Conservation (phyloP, 345 rosid species). For the Heritiera fomes region DNA sequence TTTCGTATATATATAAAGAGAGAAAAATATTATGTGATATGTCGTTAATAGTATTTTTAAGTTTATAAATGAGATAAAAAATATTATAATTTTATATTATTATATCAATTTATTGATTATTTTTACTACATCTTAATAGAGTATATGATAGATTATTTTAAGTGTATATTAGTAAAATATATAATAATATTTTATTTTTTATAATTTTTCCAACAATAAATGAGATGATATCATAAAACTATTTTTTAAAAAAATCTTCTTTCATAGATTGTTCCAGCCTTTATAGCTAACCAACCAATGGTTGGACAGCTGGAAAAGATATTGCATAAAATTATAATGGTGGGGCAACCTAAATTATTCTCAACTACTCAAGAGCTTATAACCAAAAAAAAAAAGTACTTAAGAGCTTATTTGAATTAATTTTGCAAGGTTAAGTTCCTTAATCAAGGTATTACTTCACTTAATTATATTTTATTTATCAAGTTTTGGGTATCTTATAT, state of each 20-base stretch:
- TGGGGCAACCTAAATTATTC: constrained; percentile 4
- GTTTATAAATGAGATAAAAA: too few relatives aligned
- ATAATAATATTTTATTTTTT: too few relatives aligned
- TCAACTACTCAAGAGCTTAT: neutral
- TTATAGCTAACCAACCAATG: constrained; percentile 3
- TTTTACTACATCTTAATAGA: neutral
- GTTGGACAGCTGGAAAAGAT: neutral
- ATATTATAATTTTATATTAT: too few relatives aligned
- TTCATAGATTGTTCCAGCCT: constrained; percentile 7
- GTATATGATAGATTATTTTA: too few relatives aligned
- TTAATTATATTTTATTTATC: neutral
- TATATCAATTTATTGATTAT: neutral
- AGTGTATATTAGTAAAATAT: too few relatives aligned
- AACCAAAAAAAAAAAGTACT: neutral
- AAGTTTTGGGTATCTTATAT: neutral
- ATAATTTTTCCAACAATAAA: too few relatives aligned
- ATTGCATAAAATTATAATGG: neutral
- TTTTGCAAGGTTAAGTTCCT: neutral
- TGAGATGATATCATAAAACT: too few relatives aligned
- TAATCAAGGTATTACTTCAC: constrained; percentile 4
- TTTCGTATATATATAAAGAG: too few relatives aligned
- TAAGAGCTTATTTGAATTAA: neutral
- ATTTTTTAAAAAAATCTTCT: neutral
- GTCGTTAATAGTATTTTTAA: too few relatives aligned
- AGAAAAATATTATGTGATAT: too few relatives aligned